Conservation (phyloP, 2,329 filamentous ascomycete species). For the Ceratocystiopsis minuta region DNA sequence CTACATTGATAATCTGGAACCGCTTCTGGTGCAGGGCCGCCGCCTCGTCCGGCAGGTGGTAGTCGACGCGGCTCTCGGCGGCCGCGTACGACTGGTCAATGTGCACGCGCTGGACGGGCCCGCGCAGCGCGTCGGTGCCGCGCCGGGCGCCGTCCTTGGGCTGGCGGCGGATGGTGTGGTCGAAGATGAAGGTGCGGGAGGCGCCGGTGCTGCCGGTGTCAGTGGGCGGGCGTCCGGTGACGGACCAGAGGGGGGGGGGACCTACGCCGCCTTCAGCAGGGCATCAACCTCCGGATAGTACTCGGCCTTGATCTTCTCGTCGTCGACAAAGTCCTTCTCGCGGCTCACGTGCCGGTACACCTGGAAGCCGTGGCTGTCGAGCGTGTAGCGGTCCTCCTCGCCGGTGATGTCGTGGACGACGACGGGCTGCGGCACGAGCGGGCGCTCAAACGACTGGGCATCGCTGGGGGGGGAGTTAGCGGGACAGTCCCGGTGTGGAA, state of each 20-base stretch:
- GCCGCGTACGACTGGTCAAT: conserved; percentile 64
- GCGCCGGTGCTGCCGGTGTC: conserved; percentile 44
- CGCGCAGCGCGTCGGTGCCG: conserved; percentile 20
- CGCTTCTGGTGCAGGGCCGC: conserved; percentile 46
- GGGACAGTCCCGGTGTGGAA: conserved; percentile 1
- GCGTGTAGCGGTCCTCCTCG: conserved; percentile 20
- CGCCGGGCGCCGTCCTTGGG: conserved; percentile 18
- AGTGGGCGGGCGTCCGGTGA: no score
- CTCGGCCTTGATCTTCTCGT: conserved; percentile 45
- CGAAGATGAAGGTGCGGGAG: conserved; percentile 55
- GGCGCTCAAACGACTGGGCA: conserved; percentile 12
- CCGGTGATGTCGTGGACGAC: conserved; percentile 23
- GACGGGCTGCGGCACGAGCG: conserved; percentile 23
- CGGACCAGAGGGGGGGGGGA: no score
- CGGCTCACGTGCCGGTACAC: conserved; percentile 15
- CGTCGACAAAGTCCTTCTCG: conserved; percentile 39
- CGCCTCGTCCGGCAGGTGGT: conserved; percentile 51
- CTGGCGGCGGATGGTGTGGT: conserved; percentile 69
- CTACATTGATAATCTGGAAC: conserved; percentile 69
- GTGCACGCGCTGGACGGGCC: conserved; percentile 56
- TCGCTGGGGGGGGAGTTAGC: background rate
- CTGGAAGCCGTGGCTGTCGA: conserved; percentile 25
- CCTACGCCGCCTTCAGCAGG: no score
- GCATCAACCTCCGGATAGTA: conserved; percentile 79
- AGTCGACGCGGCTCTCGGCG: conserved; percentile 45